Evolutionary conservation across 805 yeast species (phyloP).

Genomic region (Starmerella etchellsii): DNA sequence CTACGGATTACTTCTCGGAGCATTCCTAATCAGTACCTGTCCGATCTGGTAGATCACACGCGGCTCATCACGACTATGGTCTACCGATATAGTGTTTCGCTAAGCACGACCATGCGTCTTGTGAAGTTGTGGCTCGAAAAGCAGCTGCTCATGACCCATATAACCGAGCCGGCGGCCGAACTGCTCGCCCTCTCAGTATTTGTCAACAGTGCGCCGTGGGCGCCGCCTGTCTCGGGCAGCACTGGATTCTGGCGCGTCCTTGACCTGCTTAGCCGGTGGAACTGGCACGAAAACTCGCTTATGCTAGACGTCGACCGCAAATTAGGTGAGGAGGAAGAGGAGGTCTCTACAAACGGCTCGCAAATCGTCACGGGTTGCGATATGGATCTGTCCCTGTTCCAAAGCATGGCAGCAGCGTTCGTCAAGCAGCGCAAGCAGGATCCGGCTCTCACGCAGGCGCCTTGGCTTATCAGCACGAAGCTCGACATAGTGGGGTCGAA

Average conservation of each 20-base stretch:
- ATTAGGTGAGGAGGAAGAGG: constrained; percentile 14
- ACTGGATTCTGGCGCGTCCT: constrained; percentile 70
- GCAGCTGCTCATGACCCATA: constrained; percentile 59
- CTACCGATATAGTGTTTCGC: constrained; percentile 56
- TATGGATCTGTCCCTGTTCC: constrained; percentile 47
- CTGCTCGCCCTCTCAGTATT: constrained; percentile 71
- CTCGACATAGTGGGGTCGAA: constrained; percentile 76
- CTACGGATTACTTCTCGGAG: constrained; percentile 48
- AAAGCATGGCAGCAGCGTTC: constrained; percentile 51
- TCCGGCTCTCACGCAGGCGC: constrained; percentile 68
- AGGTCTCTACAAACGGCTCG: constrained; percentile 5
- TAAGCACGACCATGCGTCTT: constrained; percentile 61
- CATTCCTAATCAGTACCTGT: constrained; percentile 32
- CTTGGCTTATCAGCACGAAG: constrained; percentile 70
- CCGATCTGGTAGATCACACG: constrained; percentile 50
- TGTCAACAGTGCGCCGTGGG: constrained; percentile 77
- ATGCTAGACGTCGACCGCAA: constrained; percentile 49
- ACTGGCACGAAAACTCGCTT: constrained; percentile 83
- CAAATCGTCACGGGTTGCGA: constrained; percentile 25
- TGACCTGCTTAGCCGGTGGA: constrained; percentile 67
- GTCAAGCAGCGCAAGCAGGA: constrained; percentile 58
- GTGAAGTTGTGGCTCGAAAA: constrained; percentile 84
- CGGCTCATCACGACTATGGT: constrained; percentile 61
- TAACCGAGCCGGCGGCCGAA: constrained; percentile 70
- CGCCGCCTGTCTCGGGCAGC: constrained; percentile 63